Evolutionary conservation across 2,329 filamentous ascomycete species (phyloP).

Genomic region (Fusarium sp.): DNA sequence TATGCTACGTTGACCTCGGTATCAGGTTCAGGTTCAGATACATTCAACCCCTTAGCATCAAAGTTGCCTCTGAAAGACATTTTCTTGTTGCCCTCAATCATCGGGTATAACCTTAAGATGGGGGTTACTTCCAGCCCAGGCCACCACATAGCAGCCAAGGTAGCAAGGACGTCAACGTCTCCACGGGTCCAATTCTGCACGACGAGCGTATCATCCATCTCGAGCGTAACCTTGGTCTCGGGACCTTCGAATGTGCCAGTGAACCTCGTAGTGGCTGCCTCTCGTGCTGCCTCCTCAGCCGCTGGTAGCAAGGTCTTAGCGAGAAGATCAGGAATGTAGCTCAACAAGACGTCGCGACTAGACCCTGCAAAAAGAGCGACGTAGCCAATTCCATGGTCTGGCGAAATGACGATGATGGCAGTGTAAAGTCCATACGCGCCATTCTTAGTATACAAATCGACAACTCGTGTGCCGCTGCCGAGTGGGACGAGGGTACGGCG

Average conservation of each 20-base stretch:
- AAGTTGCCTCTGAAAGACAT: background rate
- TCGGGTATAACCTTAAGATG: background rate
- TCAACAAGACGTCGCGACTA: background rate
- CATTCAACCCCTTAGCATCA: background rate
- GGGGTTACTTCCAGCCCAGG: background rate
- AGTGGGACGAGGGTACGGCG: background rate
- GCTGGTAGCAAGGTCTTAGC: background rate
- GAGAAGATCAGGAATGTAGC: background rate
- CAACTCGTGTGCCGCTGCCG: background rate
- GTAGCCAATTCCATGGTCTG: constrained; percentile 8
- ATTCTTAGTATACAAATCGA: constrained; percentile 20
- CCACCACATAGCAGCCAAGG: background rate
- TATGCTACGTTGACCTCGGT: background rate
- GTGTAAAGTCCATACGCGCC: background rate
- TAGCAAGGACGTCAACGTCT: background rate
- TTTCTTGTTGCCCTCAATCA: background rate
- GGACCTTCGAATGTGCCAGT: background rate
- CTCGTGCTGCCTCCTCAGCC: background rate
- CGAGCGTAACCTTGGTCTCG: background rate
- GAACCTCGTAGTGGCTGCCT: background rate
- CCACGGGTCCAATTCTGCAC: constrained; percentile 5
- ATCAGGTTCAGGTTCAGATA: background rate
- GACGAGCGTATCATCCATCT: constrained; percentile 1
- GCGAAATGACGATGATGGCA: background rate
- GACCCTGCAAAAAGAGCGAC: background rate